Base-by-base conservation (phyloP, 2,329 filamentous ascomycete genomes). In the Colletotrichum brevisporum region DNA sequence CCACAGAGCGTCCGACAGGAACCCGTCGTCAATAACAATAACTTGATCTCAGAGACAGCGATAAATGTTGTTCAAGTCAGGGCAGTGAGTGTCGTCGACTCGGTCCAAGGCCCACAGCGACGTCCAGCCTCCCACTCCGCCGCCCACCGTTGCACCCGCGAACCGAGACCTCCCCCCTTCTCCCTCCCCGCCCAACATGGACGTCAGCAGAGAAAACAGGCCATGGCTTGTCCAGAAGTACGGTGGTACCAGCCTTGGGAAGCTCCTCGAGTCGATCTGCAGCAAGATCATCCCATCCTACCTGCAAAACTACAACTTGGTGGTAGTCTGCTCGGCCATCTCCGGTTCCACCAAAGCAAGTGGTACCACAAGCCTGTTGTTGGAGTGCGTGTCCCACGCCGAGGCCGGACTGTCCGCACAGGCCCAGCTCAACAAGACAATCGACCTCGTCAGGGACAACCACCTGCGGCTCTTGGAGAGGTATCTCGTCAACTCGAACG, bases 181-280 rank as follows among this genome's bases (percentile, higher is more conserved):
- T 26, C 51, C 18, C 10, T 36, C 47, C 16, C 51, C 63, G 52
- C 50, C 13, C 52, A 56, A 36, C 56, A 65, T 70, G 66, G 59
- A 70, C 16, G 57, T 53, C 72, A 82, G 81, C 71, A 73, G 76
- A 61, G 75, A 78, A 53, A 75, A 75, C 54, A 83, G 84, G 72
- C 85, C 85, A 73, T 97, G 94, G 95, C 87, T 97, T 27, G 92
- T 98, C 56, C 94, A 97, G 80, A 98, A 98, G 82, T 97, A 97
- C 80, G 95, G 95, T 71, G 95, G 95, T 55, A 98, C 95, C 59
- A 97, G 94, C 78, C 92, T 98, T 58, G 95, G 95, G 74, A 98
- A 98, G 83, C 97, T 97, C 75, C 91, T 94, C 61, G 87, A 89
- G 73, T 91, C 91, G 80, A 85, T 87, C 77, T 71, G 83, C 80